These are phyloP conservation scores for Malania oleifera DNA, from an alignment of 164 flowering plant genomes.

Conservation along the genomic window DNA sequence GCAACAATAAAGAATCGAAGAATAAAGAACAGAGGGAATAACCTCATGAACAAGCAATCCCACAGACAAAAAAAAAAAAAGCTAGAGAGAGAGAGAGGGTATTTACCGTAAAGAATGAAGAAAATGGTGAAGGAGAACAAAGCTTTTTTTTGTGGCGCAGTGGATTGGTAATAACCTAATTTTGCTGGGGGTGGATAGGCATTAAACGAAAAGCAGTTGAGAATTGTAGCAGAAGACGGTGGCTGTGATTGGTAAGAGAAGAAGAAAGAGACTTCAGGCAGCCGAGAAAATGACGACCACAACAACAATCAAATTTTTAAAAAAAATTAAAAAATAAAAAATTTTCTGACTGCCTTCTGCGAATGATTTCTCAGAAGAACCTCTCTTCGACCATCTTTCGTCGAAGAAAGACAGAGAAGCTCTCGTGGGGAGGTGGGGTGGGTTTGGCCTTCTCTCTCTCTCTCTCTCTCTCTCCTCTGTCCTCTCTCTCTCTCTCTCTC, in stretches of 20 bases:
- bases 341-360: slow-evolving; percentile 21
- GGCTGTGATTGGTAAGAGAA: slow-evolving; percentile 3
- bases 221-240: too few species aligned
- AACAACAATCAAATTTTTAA: too few species aligned
- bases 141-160: not conserved
- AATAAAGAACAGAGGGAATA: slow-evolving; percentile 25
- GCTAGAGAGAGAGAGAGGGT: not conserved
- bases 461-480: slow-evolving; percentile 3
- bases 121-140: slow-evolving; percentile 15
- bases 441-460: slow-evolving; percentile 16
- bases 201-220: too few species aligned
- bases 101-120: slow-evolving; percentile 16
- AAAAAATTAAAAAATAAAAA: not conserved
- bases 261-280: slow-evolving; percentile 25
- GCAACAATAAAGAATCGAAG: slow-evolving; percentile 2
- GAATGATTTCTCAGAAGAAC: slow-evolving; percentile 42
- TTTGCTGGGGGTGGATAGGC: not conserved
- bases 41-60: slow-evolving; percentile 47
- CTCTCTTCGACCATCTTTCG: slow-evolving; percentile 33
- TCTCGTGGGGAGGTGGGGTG: not conserved
- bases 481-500: not conserved
- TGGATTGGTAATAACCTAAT: not conserved
- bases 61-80: slow-evolving; percentile 13
- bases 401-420: slow-evolving; percentile 6
- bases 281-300: slow-evolving; percentile 23